A percentile compares a stretch with the other conserved stretches of the same genome.
Evolutionary conservation across 495 filamentous ascomycete species (phyloP).

Genomic region (Penicillium pulvis): DNA sequence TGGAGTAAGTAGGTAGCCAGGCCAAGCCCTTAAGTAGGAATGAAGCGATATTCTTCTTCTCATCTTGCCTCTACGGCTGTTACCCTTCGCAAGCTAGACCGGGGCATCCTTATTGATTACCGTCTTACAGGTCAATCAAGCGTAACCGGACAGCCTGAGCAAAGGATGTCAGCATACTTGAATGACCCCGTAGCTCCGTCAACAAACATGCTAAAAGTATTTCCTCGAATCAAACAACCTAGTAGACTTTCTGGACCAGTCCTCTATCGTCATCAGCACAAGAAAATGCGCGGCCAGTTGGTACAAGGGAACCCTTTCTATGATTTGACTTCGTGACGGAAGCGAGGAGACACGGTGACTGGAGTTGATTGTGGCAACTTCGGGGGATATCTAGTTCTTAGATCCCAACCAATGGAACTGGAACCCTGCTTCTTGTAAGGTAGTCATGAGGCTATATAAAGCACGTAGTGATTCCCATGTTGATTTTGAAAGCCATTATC

Average conservation of each 20-base stretch:
- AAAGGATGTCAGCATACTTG: neutral
- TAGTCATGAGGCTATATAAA: neutral
- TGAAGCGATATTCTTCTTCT: neutral
- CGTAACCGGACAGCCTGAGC: too few species aligned
- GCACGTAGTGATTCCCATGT: neutral
- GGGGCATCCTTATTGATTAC: neutral
- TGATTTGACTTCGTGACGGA: neutral
- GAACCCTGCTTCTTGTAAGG: neutral
- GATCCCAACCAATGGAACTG: neutral
- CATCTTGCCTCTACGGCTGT: neutral
- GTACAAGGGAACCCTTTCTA: neutral
- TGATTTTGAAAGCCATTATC: neutral
- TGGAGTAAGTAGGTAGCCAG: too few species aligned
- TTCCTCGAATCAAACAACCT: neutral
- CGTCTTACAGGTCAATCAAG: neutral
- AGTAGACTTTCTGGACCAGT: neutral
- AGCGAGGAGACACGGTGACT: neutral
- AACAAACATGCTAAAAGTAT: neutral
- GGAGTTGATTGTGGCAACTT: neutral
- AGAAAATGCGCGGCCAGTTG: too few species aligned
- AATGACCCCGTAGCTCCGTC: neutral
- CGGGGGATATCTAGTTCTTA: neutral
- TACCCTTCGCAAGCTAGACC: neutral
- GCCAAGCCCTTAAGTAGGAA: too few species aligned
- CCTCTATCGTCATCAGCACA: too few species aligned